phyloP scores from a whole-genome alignment of 805 yeast genomes.

The Wickerhamiella sergipiensis region DNA sequence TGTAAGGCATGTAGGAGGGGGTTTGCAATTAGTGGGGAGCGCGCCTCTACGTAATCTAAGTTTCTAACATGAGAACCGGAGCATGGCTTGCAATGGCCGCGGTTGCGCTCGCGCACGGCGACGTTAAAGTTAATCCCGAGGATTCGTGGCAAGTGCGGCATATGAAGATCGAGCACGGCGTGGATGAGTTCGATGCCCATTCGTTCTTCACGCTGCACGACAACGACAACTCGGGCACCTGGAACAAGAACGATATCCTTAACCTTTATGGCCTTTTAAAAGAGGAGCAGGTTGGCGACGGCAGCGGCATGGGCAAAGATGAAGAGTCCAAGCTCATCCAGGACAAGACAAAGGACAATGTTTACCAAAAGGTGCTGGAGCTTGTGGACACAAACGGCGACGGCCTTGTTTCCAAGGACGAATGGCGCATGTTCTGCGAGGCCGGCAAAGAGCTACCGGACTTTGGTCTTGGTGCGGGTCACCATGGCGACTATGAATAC shows the following conservation, averaged over 20 bases:
- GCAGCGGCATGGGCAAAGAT: slow-evolving; percentile 79
- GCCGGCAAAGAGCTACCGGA: slow-evolving; percentile 74
- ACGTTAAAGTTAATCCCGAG: slow-evolving; percentile 7
- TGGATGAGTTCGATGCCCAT: slow-evolving; percentile 59
- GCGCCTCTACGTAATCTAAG: neutral
- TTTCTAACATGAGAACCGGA: neutral
- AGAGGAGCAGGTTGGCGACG: slow-evolving; percentile 66
- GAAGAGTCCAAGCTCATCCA: slow-evolving; percentile 46
- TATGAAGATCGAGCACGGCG: slow-evolving; percentile 77
- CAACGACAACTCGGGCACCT: slow-evolving; percentile 33
- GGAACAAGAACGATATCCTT: slow-evolving; percentile 58
- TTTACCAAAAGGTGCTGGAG: slow-evolving; percentile 39
- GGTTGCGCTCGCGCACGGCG: slow-evolving; percentile 8
- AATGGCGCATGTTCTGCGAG: slow-evolving; percentile 49
- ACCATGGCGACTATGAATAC: slow-evolving; percentile 83
- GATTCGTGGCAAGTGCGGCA: slow-evolving; percentile 38
- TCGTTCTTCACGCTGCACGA: slow-evolving; percentile 77
- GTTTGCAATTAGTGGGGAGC: neutral
- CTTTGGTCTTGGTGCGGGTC: slow-evolving; percentile 86
- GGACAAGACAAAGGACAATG: slow-evolving; percentile 38
- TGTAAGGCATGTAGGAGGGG: neutral
- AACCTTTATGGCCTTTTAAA: slow-evolving; percentile 69
- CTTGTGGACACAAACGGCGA: slow-evolving; percentile 56
- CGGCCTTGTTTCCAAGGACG: slow-evolving; percentile 49
- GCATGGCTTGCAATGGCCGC: slow-evolving; percentile 5